Percentiles rank a stretch among this genome's conserved stretches.
Conservation (phyloP, 2,329 filamentous ascomycete genomes). For the Domatiomyces catenatus region DNA sequence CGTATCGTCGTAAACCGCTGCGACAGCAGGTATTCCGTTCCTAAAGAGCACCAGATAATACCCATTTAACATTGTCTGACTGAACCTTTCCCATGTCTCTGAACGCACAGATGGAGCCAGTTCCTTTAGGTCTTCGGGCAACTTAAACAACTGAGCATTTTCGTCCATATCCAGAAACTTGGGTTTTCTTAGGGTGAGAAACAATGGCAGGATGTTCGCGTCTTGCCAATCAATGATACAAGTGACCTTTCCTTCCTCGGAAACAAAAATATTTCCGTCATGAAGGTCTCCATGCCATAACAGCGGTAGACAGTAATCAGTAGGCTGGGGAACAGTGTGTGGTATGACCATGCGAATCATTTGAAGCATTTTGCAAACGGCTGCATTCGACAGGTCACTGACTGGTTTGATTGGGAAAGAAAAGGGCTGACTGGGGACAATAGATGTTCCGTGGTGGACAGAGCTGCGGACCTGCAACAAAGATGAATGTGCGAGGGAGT, state of each 20-base stretch:
- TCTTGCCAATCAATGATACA: conserved; percentile 17
- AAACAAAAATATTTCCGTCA: conserved; percentile 14
- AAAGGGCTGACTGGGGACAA: not conserved
- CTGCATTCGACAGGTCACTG: not conserved
- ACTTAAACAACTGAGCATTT: conserved; percentile 10
- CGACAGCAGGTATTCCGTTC: not conserved
- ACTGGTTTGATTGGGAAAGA: not conserved
- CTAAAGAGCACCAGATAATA: conserved; percentile 2
- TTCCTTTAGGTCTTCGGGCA: conserved; percentile 6
- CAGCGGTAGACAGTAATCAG: not conserved
- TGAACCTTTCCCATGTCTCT: conserved; percentile 3
- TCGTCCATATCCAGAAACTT: conserved; percentile 4
- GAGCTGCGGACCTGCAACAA: not conserved
- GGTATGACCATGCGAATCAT: not conserved
- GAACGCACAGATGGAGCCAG: conserved; percentile 8
- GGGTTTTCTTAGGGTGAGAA: conserved; percentile 9
- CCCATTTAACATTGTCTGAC: conserved; percentile 1
- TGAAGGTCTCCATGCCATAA: not conserved
- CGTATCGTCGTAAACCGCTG: conserved; percentile 2
- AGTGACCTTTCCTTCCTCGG: conserved; percentile 9
- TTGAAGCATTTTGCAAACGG: not conserved
- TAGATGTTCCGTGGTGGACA: not conserved
- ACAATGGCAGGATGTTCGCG: conserved; percentile 12
- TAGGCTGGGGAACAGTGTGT: not conserved
- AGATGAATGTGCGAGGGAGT: not conserved